Evolutionary conservation across 495 filamentous ascomycete species (phyloP), one percentile per base, ranked within the genome.

Genomic region (Penicillium pulvis): DNA sequence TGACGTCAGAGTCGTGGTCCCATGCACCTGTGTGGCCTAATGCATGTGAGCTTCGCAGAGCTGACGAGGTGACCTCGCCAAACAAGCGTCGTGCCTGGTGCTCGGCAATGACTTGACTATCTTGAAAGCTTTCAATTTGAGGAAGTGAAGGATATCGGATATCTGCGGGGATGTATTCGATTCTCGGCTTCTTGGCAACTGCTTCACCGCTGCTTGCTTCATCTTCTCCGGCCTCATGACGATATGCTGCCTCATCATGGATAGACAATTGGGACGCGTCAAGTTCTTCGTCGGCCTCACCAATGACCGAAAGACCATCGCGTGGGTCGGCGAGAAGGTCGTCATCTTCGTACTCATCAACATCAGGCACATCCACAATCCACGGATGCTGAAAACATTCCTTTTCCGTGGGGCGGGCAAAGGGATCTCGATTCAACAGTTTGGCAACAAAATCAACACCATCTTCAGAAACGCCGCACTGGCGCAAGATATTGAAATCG

Each of bases 371-470:
- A 17, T 78, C 74, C 2, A 68, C 69, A 31, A 94, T 75, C 91
- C 91, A 96, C 2, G 77, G 69, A 71, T 93, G 87, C 19, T 74
- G 65, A 44, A 88, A 79, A 58, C 91, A 87, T 46, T 83, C 71
- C 10, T 66, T 63, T 35, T 92, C 83, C 0, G 83, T 87, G 0
- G 90, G 86, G 20, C 92, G 84, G 14, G 76, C 71, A 30, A 85
- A 80, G 0, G 92, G 90, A 50, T 89, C 82, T 3, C 83, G 83
- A 57, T 91, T 82, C 3, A 97, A 83, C 80, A 96, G 91, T n/a
- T 75, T 73, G 11, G 74, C 61, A n/a, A 97, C 73, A 53, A 96
- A 90, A 54, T 90, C 81, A 30, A 93, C 81, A 4, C 87, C 87
- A 4, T 74, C 65, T 19, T 81, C 73, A 0, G 91, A 91, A 11